These are phyloP conservation scores for Pestalotiopsis sp. DNA, from an alignment of 2,329 filamentous ascomycete species.

Conservation along the genomic window DNA sequence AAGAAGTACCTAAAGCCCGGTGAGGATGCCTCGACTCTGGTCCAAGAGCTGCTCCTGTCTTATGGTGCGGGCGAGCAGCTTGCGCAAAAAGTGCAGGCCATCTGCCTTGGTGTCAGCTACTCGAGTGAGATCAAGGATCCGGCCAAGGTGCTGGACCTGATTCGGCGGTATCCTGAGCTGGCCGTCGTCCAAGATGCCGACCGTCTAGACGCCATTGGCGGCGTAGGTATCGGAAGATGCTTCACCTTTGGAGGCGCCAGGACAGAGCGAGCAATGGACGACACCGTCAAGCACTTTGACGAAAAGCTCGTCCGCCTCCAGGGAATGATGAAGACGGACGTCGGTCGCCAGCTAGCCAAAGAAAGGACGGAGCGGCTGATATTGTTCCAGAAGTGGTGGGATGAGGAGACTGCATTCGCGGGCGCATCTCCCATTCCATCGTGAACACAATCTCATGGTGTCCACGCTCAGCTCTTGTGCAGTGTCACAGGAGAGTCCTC, in stretches of 20 bases:
- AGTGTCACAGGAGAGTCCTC: not conserved
- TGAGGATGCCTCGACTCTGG: constrained; percentile 58
- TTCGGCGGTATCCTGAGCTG: constrained; percentile 71
- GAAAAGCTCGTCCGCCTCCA: constrained; percentile 73
- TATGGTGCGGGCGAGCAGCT: constrained; percentile 60
- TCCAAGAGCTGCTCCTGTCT: constrained; percentile 56
- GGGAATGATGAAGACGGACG: constrained; percentile 65
- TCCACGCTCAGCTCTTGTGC: not conserved
- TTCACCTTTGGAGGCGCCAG: constrained; percentile 77
- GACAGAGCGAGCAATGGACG: constrained; percentile 54
- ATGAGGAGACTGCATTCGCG: constrained; percentile 46
- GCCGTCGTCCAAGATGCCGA: constrained; percentile 92
- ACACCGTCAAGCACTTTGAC: constrained; percentile 74
- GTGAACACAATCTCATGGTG: not conserved
- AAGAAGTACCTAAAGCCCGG: constrained; percentile 72
- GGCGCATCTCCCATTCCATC: constrained; percentile 10
- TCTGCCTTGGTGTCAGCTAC: constrained; percentile 80
- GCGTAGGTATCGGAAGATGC: constrained; percentile 77
- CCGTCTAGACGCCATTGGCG: constrained; percentile 87
- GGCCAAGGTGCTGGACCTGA: constrained; percentile 57
- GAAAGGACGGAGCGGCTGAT: constrained; percentile 56
- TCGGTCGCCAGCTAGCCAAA: constrained; percentile 54
- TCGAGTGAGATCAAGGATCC: constrained; percentile 72
- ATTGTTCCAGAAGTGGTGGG: constrained; percentile 61
- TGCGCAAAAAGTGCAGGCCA: constrained; percentile 67